Evolutionary conservation across 2,329 filamentous ascomycete species (phyloP).

Genomic region (Fusarium compactum): DNA sequence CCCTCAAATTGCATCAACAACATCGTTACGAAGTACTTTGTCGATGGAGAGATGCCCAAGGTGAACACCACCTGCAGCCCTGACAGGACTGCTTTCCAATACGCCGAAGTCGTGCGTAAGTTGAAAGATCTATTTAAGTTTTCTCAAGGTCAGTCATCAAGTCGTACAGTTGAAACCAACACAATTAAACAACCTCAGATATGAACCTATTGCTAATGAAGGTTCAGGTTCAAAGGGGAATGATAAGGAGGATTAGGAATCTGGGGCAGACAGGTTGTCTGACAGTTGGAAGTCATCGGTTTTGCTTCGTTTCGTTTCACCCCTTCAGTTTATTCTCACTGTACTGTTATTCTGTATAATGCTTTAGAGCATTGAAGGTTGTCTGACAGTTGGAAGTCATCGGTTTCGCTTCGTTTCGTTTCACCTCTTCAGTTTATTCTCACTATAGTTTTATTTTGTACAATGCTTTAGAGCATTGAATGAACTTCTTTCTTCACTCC

Average conservation of each 20-base stretch:
- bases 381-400: too few relatives aligned
- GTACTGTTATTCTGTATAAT: neutral
- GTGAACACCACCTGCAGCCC: slow-evolving; percentile 4
- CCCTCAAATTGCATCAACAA: slow-evolving; percentile 7
- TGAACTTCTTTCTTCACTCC: neutral
- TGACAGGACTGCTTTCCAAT: neutral
- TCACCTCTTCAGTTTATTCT: too few relatives aligned
- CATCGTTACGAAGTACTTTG: neutral
- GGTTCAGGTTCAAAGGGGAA: too few relatives aligned
- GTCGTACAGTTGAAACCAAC: too few relatives aligned
- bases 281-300: neutral
- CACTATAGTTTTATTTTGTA: too few relatives aligned
- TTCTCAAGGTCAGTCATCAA: too few relatives aligned
- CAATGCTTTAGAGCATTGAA: neutral
- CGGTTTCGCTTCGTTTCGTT: too few relatives aligned
- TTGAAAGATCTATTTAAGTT: too few relatives aligned
- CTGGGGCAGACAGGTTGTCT: neutral
- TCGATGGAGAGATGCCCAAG: neutral
- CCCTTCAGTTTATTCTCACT: neutral
- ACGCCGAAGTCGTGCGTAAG: too few relatives aligned
- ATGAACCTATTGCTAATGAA: too few relatives aligned
- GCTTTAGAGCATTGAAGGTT: neutral
- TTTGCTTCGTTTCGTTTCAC: neutral
- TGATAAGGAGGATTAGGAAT: neutral
- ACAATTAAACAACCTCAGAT: too few relatives aligned